phyloP scores from a whole-genome alignment of 305 asterid genomes.

The Fraxinus greggii region DNA sequence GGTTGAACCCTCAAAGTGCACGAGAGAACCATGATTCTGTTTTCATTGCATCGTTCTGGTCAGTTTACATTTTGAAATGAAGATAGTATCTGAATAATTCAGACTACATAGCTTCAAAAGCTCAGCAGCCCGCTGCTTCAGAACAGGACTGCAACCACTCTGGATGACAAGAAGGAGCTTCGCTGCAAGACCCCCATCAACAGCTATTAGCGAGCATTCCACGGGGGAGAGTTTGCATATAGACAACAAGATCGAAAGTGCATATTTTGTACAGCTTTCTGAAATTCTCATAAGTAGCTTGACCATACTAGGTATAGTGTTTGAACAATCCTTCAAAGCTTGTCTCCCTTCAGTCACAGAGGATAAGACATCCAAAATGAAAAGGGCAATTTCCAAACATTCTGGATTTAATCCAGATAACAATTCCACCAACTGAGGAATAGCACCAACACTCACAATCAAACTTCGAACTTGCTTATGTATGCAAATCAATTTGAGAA shows the following conservation, averaged over 20 bases:
- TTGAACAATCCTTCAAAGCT: slow-evolving; percentile 48
- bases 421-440: slow-evolving; percentile 49
- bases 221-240: slow-evolving; percentile 48
- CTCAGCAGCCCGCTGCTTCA: slow-evolving; percentile 62
- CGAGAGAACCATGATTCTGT: neutral
- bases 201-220: slow-evolving; percentile 51
- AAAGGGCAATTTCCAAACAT: slow-evolving; percentile 47
- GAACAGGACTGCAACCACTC: slow-evolving; percentile 45
- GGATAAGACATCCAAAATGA: slow-evolving; percentile 38
- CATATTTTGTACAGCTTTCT: slow-evolving; percentile 47
- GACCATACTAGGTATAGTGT: slow-evolving; percentile 41
- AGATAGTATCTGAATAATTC: slow-evolving; percentile 50
- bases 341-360: slow-evolving; percentile 46
- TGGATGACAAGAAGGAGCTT: slow-evolving; percentile 65
- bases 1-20: slow-evolving; percentile 1
- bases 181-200: slow-evolving; percentile 59
- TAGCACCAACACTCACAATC: slow-evolving; percentile 43
- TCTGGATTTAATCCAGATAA: slow-evolving; percentile 43
- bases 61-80: slow-evolving; percentile 64
- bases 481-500: slow-evolving; percentile 39
- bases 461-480: slow-evolving; percentile 37
- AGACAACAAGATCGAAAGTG: slow-evolving; percentile 49
- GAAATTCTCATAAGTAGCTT: slow-evolving; percentile 51
- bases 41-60: slow-evolving; percentile 56
- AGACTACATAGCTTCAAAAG: slow-evolving; percentile 60